Evolutionary conservation across 1,139 yeast genomes (phyloP).

Genomic region (Magnusiomyces ingens): DNA sequence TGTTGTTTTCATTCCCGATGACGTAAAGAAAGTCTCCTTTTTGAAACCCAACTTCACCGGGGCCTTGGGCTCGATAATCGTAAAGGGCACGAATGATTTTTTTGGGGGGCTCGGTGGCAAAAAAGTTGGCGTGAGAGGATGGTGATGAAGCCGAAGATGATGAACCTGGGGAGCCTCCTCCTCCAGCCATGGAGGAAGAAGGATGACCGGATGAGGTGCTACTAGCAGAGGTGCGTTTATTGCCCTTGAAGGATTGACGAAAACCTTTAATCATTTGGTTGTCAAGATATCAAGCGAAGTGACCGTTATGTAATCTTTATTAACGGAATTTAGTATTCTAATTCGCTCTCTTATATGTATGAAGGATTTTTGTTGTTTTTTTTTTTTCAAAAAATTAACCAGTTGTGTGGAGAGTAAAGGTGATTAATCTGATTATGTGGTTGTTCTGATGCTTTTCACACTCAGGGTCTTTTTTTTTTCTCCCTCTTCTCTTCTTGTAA

Average conservation of each 20-base stretch:
- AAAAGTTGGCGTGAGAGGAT: constrained; percentile 9
- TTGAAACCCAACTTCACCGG: constrained; percentile 69
- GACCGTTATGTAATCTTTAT: no score
- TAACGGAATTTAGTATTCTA: no score
- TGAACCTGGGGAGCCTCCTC: constrained; percentile 8
- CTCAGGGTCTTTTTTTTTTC: no score
- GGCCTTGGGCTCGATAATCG: constrained; percentile 71
- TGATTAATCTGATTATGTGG: no score
- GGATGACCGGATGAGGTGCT: constrained; percentile 11
- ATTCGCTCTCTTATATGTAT: no score
- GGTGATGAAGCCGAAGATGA: not conserved
- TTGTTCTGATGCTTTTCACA: no score
- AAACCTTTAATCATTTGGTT: not conserved
- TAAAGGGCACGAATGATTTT: constrained; percentile 79
- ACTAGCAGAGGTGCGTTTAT: constrained; percentile 28
- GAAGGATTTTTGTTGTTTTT: no score
- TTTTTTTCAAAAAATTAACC: no score
- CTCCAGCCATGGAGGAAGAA: not conserved
- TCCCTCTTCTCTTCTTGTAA: no score
- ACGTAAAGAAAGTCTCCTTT: constrained; percentile 91
- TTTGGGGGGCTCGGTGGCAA: constrained; percentile 47
- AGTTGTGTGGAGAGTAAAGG: no score
- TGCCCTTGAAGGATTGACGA: constrained; percentile 32
- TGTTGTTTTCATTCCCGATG: constrained; percentile 50
- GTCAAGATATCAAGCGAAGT: not conserved